phyloP scores from a whole-genome alignment of 2,329 filamentous ascomycete genomes.

The Pyrenochaeta sp. region DNA sequence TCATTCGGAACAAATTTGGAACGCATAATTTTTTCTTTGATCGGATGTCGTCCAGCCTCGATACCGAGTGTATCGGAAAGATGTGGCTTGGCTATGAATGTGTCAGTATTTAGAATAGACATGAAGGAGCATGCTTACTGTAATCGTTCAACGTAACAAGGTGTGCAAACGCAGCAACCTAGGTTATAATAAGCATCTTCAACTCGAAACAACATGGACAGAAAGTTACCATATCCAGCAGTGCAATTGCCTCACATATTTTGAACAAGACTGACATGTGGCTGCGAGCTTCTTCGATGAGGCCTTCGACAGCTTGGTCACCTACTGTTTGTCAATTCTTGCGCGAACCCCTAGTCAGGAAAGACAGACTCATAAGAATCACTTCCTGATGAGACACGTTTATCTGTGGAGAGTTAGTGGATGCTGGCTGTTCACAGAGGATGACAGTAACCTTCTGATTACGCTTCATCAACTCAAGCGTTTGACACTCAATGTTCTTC shows the following conservation, averaged over 20 bases:
- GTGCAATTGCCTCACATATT: constrained; percentile 83
- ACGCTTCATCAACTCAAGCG: constrained; percentile 80
- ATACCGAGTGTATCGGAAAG: constrained; percentile 74
- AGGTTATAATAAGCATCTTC: constrained; percentile 6
- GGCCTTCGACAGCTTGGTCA: constrained; percentile 74
- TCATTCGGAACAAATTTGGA: constrained; percentile 86
- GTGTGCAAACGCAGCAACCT: constrained; percentile 57
- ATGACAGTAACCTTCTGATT: constrained; percentile 58
- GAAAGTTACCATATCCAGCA: constrained; percentile 78
- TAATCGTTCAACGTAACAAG: constrained; percentile 73
- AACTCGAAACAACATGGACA: neutral
- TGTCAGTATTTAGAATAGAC: constrained; percentile 8
- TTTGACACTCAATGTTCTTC: constrained; percentile 85
- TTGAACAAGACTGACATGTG: constrained; percentile 79
- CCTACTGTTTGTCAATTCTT: constrained; percentile 29
- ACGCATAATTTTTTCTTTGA: constrained; percentile 74
- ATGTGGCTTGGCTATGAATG: constrained; percentile 66
- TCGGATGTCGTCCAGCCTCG: constrained; percentile 77
- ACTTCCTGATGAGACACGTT: constrained; percentile 84
- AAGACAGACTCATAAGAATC: constrained; percentile 70
- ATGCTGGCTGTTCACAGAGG: neutral
- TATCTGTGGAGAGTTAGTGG: constrained; percentile 60
- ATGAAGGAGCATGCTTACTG: constrained; percentile 22
- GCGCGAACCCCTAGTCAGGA: neutral
- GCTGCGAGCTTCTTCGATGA: constrained; percentile 75